Base-by-base conservation (phyloP, 2,329 filamentous ascomycete genomes). In the Scopulariopsis brevicaulis region DNA sequence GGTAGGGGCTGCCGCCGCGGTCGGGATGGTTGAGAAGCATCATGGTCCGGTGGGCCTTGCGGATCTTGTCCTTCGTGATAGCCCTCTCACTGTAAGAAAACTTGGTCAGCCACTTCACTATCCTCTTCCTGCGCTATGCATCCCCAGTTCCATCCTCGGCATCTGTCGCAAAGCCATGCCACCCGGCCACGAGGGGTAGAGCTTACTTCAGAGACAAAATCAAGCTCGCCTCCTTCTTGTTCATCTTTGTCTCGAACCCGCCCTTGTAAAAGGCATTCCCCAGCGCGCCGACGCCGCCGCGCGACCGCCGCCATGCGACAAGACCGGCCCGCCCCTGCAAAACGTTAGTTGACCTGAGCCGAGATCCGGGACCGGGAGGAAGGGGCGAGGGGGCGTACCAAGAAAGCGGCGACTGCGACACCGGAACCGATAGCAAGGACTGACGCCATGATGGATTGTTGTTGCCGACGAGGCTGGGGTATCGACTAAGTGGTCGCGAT, bases 1-100 rank as follows among this genome's bases (percentile, higher is more conserved):
- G 77, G 70, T 97, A 99, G 8, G 94, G 94, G 69, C 91, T 96
- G 46, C 94, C 94, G 63, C 94, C 94, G 69, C 94, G 88, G 79
- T 99, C 94, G 62, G 94, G 94, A 73, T 99, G 94, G 79, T 99
- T 99, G 63, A 96, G 79, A 59, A 99, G 84, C 93, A 99, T 99
- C 64, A 97, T 84, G 58, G 86, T 90, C 63, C 94, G 87, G 74
- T 99, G 94, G 65, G 92, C 90, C 76, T 96, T 96, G 70, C 94
- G 90, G 66, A 99, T 79, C 70, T 96, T 94, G 53, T 97, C 93
- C 74, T 95, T 96, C 60, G 86, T 94, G 61, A 96, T 70, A 65
- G 85, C 84, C 62, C 91, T 84, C 75, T 99, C 94, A 63, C 92
- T 97, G 61, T 61, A 28, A 37, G 53, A 14, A 32, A 53, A 22